Conservation (phyloP, 306 rosid species). For the Begonia peltatifolia region DNA sequence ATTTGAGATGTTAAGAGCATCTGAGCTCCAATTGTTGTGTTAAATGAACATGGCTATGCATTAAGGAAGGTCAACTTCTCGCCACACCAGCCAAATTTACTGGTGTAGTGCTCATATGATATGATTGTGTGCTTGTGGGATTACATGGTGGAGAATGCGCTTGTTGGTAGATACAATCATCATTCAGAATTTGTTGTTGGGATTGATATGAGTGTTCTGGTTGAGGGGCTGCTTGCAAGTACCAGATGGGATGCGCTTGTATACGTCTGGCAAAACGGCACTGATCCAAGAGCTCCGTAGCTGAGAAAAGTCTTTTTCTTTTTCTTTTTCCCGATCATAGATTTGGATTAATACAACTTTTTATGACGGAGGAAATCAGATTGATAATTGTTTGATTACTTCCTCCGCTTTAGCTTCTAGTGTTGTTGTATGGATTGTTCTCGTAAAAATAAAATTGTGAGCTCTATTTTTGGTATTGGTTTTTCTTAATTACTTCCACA, state of each 20-base stretch:
- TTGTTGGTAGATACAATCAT: conserved; percentile 67
- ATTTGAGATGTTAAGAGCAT: conserved; percentile 73
- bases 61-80: conserved; percentile 73
- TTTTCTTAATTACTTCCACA: too few species aligned
- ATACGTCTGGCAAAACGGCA: conserved; percentile 87
- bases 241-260: conserved; percentile 94
- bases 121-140: conserved; percentile 95
- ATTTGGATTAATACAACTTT: too few species aligned
- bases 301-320: conserved; percentile 11
- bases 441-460: too few species aligned
- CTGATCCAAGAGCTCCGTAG: conserved; percentile 79
- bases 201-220: conserved; percentile 87
- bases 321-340: too few species aligned
- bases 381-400: too few species aligned
- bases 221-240: conserved; percentile 82
- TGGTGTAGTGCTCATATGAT: conserved; percentile 78
- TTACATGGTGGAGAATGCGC: conserved; percentile 74
- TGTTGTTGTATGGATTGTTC: too few species aligned
- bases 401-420: too few species aligned
- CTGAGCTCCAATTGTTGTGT: conserved; percentile 47
- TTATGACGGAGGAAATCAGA: too few species aligned
- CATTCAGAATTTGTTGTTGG: conserved; percentile 89
- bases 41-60: conserved; percentile 76
- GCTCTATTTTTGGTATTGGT: too few species aligned
- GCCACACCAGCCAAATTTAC: conserved; percentile 47